Percentiles rank a stretch among this genome's conserved stretches.
phyloP scores from a whole-genome alignment of 2,329 filamentous ascomycete species.

The Trichophyton benhamiae region DNA sequence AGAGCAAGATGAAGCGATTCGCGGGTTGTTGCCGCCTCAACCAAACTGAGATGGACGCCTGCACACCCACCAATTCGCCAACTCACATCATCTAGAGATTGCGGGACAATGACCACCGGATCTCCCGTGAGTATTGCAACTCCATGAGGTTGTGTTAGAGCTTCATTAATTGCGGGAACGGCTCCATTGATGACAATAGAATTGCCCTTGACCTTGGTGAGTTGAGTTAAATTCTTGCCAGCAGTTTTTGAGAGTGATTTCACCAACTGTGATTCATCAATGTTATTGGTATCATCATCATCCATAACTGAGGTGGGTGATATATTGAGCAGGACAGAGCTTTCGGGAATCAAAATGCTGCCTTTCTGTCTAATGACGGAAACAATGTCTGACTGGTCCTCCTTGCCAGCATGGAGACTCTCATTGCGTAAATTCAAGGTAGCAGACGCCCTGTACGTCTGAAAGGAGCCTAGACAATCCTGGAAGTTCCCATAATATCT shows the following conservation, averaged over 20 bases:
- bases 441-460: constrained; percentile 90
- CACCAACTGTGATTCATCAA: constrained; percentile 61
- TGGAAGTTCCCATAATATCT: constrained; percentile 94
- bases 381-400: constrained; percentile 83
- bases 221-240: constrained; percentile 52
- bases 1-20: constrained; percentile 65
- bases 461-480: constrained; percentile 87
- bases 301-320: constrained; percentile 69
- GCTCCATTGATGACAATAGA: constrained; percentile 80
- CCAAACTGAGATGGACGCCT: constrained; percentile 67
- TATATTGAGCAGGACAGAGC: constrained; percentile 69
- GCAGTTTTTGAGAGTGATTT: constrained; percentile 63
- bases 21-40: constrained; percentile 61
- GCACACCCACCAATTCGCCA: constrained; percentile 92
- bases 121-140: constrained; percentile 71
- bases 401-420: constrained; percentile 73
- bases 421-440: constrained; percentile 85
- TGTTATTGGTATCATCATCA: constrained; percentile 61
- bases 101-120: constrained; percentile 68
- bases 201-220: constrained; percentile 61
- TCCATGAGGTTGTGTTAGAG: constrained; percentile 67
- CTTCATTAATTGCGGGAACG: constrained; percentile 76
- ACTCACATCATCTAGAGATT: constrained; percentile 76
- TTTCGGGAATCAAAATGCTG: constrained; percentile 67
- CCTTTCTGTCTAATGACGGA: constrained; percentile 78